Conservation (phyloP, 2,329 filamentous ascomycete species). For the Pseudogymnoascus pannorum region DNA sequence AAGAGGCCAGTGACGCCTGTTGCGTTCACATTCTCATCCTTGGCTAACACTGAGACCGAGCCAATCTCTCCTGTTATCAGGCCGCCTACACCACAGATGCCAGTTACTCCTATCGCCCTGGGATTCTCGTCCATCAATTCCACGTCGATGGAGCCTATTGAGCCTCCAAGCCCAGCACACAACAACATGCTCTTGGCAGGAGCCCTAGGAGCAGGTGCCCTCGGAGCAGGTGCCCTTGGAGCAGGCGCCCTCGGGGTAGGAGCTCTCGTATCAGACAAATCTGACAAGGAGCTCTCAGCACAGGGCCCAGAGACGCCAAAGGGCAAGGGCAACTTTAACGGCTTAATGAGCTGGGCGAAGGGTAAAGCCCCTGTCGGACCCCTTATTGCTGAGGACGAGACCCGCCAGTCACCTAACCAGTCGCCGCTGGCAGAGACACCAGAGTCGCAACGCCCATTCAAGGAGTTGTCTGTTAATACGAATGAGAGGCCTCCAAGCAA, state of each 20-base stretch:
- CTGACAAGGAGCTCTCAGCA: conserved; percentile 27
- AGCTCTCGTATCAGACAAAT: conserved; percentile 42
- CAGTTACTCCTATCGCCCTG: conserved; percentile 18
- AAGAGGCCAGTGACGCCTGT: conserved; percentile 13
- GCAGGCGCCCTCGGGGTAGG: conserved; percentile 38
- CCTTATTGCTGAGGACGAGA: conserved; percentile 59
- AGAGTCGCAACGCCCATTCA: conserved; percentile 51
- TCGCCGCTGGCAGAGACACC: conserved; percentile 39
- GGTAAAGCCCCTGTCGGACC: conserved; percentile 33
- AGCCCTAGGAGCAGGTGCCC: conserved; percentile 42
- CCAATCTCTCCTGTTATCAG: conserved; percentile 33
- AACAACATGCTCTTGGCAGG: not conserved
- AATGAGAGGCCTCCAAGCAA: conserved; percentile 36
- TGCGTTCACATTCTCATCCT: conserved; percentile 31
- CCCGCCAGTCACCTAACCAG: conserved; percentile 47
- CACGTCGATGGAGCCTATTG: conserved; percentile 26
- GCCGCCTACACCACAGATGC: conserved; percentile 14
- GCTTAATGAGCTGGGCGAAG: conserved; percentile 40
- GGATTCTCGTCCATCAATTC: conserved; percentile 26
- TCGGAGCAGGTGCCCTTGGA: conserved; percentile 50
- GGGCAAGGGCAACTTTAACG: conserved; percentile 32
- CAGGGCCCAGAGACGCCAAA: conserved; percentile 35
- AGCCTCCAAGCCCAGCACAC: conserved; percentile 27
- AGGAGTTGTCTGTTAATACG: conserved; percentile 55
- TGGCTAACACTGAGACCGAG: conserved; percentile 36